These are phyloP conservation scores for Solanum sitiens DNA, from an alignment of 257 asterid species.

Conservation along the genomic window DNA sequence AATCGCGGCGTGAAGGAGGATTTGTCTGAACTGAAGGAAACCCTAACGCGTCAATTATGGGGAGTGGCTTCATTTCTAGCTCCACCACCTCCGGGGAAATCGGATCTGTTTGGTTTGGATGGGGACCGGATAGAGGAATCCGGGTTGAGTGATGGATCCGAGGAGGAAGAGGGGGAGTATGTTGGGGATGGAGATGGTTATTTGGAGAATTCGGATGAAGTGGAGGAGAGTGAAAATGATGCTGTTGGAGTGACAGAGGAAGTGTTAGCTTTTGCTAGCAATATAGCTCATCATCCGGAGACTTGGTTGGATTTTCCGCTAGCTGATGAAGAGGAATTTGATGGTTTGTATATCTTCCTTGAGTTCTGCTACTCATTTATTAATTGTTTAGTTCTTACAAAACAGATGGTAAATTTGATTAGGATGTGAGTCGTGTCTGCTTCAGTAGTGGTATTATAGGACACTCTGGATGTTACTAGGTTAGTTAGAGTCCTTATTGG, in stretches of 20 bases:
- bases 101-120: constrained; percentile 6
- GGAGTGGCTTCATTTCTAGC: constrained; percentile 96
- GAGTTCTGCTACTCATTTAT: background rate
- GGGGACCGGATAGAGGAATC: constrained; percentile 4
- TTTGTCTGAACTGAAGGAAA: constrained; percentile 73
- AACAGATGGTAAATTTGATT: background rate
- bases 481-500: background rate
- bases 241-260: constrained; percentile 90
- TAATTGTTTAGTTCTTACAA: background rate
- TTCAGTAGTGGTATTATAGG: background rate
- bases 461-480: background rate
- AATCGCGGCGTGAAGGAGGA: constrained; percentile 85
- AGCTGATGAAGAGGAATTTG: constrained; percentile 75
- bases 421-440: background rate
- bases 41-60: constrained; percentile 77
- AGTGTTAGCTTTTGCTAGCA: constrained; percentile 68
- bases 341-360: constrained; percentile 33
- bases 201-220: constrained; percentile 2
- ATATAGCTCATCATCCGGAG: constrained; percentile 98
- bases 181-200: background rate
- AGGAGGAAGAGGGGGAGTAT: constrained; percentile 26
- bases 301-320: constrained; percentile 98
- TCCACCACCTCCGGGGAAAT: constrained; percentile 53
- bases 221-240: constrained; percentile 17
- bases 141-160: constrained; percentile 1